Percentiles rank a stretch among this genome's conserved stretches.
These are phyloP conservation scores for Epichloe gansuensis DNA, from an alignment of 2,329 filamentous ascomycete genomes.

Conservation along the genomic window DNA sequence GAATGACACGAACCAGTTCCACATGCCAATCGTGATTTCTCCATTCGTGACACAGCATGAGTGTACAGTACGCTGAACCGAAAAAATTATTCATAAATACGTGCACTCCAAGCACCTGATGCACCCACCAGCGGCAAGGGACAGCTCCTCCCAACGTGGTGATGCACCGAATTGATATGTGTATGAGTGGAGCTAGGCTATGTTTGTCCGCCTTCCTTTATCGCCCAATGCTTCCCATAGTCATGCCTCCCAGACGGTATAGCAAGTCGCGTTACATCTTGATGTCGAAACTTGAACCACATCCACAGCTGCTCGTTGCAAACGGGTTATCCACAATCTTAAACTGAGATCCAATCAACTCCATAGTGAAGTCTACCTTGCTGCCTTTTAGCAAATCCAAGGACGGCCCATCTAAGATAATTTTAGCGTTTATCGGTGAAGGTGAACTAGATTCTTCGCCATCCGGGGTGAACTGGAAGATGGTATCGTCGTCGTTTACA, in stretches of 20 bases:
- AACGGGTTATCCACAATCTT: constrained; percentile 90
- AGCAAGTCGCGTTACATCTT: constrained; percentile 37
- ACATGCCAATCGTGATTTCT: not conserved
- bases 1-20: constrained; percentile 29
- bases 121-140: no score
- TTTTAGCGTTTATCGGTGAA: constrained; percentile 44
- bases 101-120: no score
- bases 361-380: constrained; percentile 92
- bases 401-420: constrained; percentile 80
- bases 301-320: constrained; percentile 90
- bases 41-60: not conserved
- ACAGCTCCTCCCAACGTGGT: no score
- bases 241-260: not conserved
- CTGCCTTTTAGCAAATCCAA: constrained; percentile 83
- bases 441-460: constrained; percentile 20
- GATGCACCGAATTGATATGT: not conserved
- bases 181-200: not conserved
- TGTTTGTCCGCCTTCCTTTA: not conserved
- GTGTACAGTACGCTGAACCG: no score
- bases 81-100: no score
- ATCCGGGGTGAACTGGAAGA: constrained; percentile 59
- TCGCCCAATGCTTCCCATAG: not conserved
- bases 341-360: constrained; percentile 80
- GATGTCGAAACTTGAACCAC: constrained; percentile 95
- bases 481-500: constrained; percentile 64